phyloP scores from a whole-genome alignment of 2,329 filamentous ascomycete genomes.

The Sclerotinia borealis region DNA sequence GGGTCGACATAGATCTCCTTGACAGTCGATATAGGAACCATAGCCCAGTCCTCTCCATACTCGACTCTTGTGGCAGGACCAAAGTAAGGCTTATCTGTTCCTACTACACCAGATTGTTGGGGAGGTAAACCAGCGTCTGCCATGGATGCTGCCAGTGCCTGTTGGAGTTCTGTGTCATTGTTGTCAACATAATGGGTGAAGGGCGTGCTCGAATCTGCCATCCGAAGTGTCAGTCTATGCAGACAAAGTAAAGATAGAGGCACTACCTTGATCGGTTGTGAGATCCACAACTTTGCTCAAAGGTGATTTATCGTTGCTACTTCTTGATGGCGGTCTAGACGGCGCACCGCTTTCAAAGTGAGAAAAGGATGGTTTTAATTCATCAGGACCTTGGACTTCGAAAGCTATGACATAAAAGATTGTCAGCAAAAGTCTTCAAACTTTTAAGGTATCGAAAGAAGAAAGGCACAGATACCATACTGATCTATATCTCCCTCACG shows the following conservation, averaged over 20 bases:
- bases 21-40: slow-evolving; percentile 41
- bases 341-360: slow-evolving; percentile 15
- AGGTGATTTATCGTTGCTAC: slow-evolving; percentile 49
- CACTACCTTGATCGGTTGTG: slow-evolving; percentile 34
- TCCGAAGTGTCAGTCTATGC: not conserved
- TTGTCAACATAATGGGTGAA: slow-evolving; percentile 23
- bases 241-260: not conserved
- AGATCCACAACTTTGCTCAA: slow-evolving; percentile 47
- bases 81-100: slow-evolving; percentile 42
- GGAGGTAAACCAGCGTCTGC: slow-evolving; percentile 42
- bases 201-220: slow-evolving; percentile 22
- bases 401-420: not conserved
- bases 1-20: slow-evolving; percentile 29
- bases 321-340: slow-evolving; percentile 57
- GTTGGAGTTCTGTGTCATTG: slow-evolving; percentile 49
- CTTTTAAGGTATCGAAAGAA: not conserved
- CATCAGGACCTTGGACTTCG: slow-evolving; percentile 12
- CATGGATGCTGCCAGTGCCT: slow-evolving; percentile 51
- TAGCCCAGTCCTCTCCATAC: slow-evolving; percentile 55
- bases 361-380: slow-evolving; percentile 5
- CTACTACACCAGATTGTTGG: slow-evolving; percentile 47
- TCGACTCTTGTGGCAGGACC: slow-evolving; percentile 52
- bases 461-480: slow-evolving; percentile 40
- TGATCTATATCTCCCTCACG: slow-evolving; percentile 42
- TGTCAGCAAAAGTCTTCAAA: not conserved